Percentiles rank a stretch among this genome's conserved stretches.
Conservation (phyloP, 2,329 filamentous ascomycete species). For the Aspergillus fumigatiaffinis region DNA sequence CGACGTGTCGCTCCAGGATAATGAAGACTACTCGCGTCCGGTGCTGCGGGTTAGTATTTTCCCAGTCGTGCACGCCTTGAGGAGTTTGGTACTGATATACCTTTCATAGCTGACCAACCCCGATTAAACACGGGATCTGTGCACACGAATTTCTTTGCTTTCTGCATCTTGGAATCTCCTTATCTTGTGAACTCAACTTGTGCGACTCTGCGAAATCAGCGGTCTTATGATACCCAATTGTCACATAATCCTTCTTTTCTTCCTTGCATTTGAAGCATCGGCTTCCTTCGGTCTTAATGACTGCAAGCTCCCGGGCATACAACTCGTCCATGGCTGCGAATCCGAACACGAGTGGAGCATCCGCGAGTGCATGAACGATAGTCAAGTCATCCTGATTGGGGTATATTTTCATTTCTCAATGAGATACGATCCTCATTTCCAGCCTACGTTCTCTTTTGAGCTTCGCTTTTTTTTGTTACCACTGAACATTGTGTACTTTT, state of each 20-base stretch:
- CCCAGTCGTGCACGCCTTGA: not conserved
- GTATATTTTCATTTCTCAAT: not conserved
- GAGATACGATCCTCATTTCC: not conserved
- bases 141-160: slow-evolving; percentile 10
- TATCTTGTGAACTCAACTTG: slow-evolving; percentile 22
- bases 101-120: slow-evolving; percentile 31
- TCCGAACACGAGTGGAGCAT: not conserved
- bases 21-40: slow-evolving; percentile 47
- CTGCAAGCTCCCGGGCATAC: not conserved
- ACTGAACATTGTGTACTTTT: slow-evolving; percentile 6
- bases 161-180: slow-evolving; percentile 14
- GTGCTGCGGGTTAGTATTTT: slow-evolving; percentile 37
- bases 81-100: slow-evolving; percentile 13
- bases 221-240: slow-evolving; percentile 40
- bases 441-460: not conserved
- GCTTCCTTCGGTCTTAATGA: not conserved
- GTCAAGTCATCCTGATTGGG: not conserved
- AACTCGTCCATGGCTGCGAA: not conserved
- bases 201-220: slow-evolving; percentile 28
- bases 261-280: slow-evolving; percentile 6
- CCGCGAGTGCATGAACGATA: not conserved
- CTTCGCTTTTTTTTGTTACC: not conserved
- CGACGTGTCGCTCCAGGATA: slow-evolving; percentile 45
- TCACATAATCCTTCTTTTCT: slow-evolving; percentile 27
- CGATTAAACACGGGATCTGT: slow-evolving; percentile 22